phyloP scores from a whole-genome alignment of 2,329 filamentous ascomycete species.

The Arachnomyces sp. region DNA sequence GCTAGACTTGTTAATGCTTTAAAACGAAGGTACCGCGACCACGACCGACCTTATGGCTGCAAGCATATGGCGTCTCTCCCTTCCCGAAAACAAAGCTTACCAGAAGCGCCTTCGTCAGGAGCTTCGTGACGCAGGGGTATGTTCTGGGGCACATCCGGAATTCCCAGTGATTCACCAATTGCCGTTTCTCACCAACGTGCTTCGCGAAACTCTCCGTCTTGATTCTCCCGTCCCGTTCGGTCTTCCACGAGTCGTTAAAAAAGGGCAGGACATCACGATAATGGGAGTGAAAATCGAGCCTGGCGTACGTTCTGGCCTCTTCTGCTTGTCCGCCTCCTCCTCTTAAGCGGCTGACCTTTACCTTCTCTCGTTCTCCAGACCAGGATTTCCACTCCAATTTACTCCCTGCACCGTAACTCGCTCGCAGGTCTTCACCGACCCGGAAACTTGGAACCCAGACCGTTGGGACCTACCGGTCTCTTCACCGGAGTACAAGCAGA shows the following conservation, averaged over 20 bases:
- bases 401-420: conserved; percentile 44
- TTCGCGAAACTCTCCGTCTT: conserved; percentile 36
- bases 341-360: not conserved
- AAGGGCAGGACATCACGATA: conserved; percentile 9
- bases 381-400: conserved; percentile 10
- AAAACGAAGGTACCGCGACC: conserved; percentile 7
- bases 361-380: conserved; percentile 4
- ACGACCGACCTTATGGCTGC: conserved; percentile 11
- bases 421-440: conserved; percentile 42
- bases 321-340: not conserved
- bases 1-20: too few species aligned
- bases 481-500: conserved; percentile 42
- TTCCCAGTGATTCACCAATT: conserved; percentile 8
- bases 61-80: conserved; percentile 12
- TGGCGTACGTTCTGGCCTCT: conserved; percentile 7
- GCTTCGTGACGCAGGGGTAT: conserved; percentile 7
- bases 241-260: conserved; percentile 28
- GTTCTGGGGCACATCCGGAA: conserved; percentile 2
- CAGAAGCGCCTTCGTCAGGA: conserved; percentile 12
- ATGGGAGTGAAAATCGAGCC: conserved; percentile 11
- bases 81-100: conserved; percentile 10
- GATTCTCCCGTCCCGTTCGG: conserved; percentile 35
- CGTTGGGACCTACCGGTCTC: conserved; percentile 49
- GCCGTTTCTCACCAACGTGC: conserved; percentile 31
- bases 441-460: conserved; percentile 45